Base-by-base conservation (phyloP, 192 early-diverging fungal species). In the Entomortierella parvispora region DNA sequence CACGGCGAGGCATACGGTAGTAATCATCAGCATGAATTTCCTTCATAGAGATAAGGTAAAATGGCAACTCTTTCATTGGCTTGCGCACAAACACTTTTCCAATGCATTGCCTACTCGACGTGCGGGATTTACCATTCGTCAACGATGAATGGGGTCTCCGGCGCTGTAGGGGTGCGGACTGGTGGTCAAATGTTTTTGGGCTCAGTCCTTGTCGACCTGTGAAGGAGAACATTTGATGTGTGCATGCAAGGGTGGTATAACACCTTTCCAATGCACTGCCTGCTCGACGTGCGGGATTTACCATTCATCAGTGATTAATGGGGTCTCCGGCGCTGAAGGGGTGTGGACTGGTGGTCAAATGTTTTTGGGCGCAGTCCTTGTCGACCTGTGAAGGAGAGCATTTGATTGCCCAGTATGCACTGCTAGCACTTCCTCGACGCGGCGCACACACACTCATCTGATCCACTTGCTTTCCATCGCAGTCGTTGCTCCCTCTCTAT, bases 221-320 rank as follows among this genome's bases (percentile, higher is more conserved):
- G 46, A 62, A 48, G 47, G 47, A 62, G 20, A 50, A 50, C 60
- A 62, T 33, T 62, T 62, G 60, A 62, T 62, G 60, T 62, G 47
- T n/a, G n/a, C n/a, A n/a, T 62, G 33, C 60, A 62, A 50, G 47
- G 50, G 60, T 62, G 47, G 20, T 25, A 62, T 47, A 50, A 62
- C 60, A 62, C 31, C 60, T 49, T 49, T 62, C 60, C 60, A 50
- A 62, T 62, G 60, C 60, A 62, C 23, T 62, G 47, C 60, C 42
- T 62, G 31, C 60, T 62, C 40, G 58, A 60, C 23, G 26, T 12
- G 9, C 12, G 58, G 7, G 28, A 60, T 60, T 60, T 60, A 60
- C 58, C 58, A 60, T 45, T 60, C 60, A 28, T 62, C 47, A 49
- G 60, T 60, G 43, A 60, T 60, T 45, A 49, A 62, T 62, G 33